Percentiles rank a stretch among this genome's conserved stretches.
Conservation (phyloP, 805 yeast genomes). For the Kazachstania taianensis region DNA sequence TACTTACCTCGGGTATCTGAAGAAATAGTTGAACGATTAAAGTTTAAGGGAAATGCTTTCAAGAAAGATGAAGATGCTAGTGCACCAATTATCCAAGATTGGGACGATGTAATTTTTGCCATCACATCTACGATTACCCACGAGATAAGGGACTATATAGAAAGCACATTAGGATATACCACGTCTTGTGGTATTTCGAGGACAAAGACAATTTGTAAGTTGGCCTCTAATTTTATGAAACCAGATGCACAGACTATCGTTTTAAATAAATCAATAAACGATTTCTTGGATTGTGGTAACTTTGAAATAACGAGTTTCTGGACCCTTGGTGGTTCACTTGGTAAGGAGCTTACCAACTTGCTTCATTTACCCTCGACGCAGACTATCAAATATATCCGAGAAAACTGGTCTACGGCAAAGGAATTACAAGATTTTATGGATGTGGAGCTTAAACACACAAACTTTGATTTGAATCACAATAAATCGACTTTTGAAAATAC, state of each 20-base stretch:
- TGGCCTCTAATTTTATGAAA: conserved; percentile 76
- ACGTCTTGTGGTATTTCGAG: conserved; percentile 84
- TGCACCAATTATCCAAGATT: conserved; percentile 36
- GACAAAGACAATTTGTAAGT: conserved; percentile 69
- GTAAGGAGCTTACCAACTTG: conserved; percentile 44
- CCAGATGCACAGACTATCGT: conserved; percentile 83
- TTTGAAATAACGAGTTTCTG: conserved; percentile 68
- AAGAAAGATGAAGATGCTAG: conserved; percentile 2
- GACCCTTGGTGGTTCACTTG: conserved; percentile 86
- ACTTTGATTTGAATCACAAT: conserved; percentile 1
- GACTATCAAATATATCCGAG: conserved; percentile 43
- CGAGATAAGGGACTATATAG: conserved; percentile 45
- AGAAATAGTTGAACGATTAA: conserved; percentile 10
- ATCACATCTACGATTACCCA: conserved; percentile 54
- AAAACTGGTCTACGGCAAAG: conserved; percentile 36
- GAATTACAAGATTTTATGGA: conserved; percentile 18
- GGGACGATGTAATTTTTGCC: conserved; percentile 73
- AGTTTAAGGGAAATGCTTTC: conserved; percentile 16
- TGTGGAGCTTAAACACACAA: conserved; percentile 6
- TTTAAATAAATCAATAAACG: conserved; percentile 35
- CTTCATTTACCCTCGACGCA: conserved; percentile 42
- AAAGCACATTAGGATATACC: conserved; percentile 55
- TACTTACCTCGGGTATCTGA: conserved; percentile 20
- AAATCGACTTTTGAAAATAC: conserved; percentile 31
- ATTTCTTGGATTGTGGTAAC: conserved; percentile 41